Evolutionary conservation across 331 rosid genomes (phyloP).

Genomic region (Dryas integrifolia): DNA sequence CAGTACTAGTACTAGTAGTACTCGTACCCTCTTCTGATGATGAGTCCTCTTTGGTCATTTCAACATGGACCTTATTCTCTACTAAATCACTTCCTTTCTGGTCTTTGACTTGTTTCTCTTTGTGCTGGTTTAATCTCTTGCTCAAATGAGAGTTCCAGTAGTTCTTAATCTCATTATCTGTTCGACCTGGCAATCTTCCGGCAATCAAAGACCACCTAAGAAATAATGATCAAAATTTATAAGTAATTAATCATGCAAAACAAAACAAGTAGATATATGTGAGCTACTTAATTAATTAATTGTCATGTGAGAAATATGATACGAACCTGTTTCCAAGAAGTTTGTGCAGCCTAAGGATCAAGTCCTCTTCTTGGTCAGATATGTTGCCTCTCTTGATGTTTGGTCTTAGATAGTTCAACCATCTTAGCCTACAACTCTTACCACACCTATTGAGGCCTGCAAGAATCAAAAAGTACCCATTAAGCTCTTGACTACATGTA

Average conservation of each 20-base stretch:
- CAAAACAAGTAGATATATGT: neutral
- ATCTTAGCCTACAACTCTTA: slow-evolving; percentile 54
- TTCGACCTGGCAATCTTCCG: slow-evolving; percentile 54
- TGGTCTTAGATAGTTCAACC: slow-evolving; percentile 54
- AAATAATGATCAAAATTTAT: neutral
- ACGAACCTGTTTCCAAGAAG: slow-evolving; percentile 51
- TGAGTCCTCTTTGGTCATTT: slow-evolving; percentile 9
- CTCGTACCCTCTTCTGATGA: slow-evolving; percentile 4
- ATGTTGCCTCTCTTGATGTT: slow-evolving; percentile 55
- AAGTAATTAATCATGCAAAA: neutral
- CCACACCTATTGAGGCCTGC: slow-evolving; percentile 49
- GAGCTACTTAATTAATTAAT: too few species aligned
- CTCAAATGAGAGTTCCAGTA: slow-evolving; percentile 65
- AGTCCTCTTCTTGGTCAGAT: slow-evolving; percentile 57
- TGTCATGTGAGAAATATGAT: too few species aligned
- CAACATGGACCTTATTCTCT: neutral
- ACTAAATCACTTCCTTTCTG: neutral
- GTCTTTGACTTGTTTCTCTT: slow-evolving; percentile 22
- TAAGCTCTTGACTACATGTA: slow-evolving; percentile 1
- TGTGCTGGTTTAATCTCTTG: slow-evolving; percentile 34
- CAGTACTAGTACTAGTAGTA: neutral
- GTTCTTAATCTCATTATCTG: slow-evolving; percentile 61
- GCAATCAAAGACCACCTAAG: slow-evolving; percentile 56
- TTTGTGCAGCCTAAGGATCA: slow-evolving; percentile 51
- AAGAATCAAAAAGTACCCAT: slow-evolving; percentile 11